Evolutionary conservation across 257 asterid species (phyloP).

Genomic region (Fraxinus excelsior): DNA sequence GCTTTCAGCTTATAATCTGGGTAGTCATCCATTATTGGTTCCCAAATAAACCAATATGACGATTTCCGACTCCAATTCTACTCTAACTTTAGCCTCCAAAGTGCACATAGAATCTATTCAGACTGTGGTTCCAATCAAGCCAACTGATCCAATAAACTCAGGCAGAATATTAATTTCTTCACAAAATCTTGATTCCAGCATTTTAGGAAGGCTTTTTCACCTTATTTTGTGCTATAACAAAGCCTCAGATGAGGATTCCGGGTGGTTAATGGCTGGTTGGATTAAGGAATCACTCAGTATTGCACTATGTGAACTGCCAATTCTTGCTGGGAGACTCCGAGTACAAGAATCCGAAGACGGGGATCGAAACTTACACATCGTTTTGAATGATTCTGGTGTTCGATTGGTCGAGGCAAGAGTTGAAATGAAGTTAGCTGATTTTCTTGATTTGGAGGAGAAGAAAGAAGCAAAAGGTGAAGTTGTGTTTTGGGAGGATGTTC

Average conservation of each 20-base stretch:
- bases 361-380: slow-evolving; percentile 35
- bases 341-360: slow-evolving; percentile 13
- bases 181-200: slow-evolving; percentile 16
- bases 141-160: slow-evolving; percentile 52
- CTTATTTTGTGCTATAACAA: slow-evolving; percentile 49
- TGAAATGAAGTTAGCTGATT: slow-evolving; percentile 41
- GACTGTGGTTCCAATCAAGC: slow-evolving; percentile 50
- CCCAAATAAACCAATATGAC: slow-evolving; percentile 27
- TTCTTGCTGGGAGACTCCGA: slow-evolving; percentile 62
- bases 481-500: slow-evolving; percentile 68
- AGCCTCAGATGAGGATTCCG: slow-evolving; percentile 43
- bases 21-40: not conserved
- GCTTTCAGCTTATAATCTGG: not conserved
- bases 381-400: slow-evolving; percentile 64
- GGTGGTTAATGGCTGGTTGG: slow-evolving; percentile 60
- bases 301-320: slow-evolving; percentile 52
- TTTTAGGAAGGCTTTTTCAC: slow-evolving; percentile 42
- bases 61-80: not conserved
- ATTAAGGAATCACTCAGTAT: slow-evolving; percentile 60
- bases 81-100: slow-evolving; percentile 19
- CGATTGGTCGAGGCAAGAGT: slow-evolving; percentile 56
- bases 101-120: slow-evolving; percentile 50
- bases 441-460: slow-evolving; percentile 40
- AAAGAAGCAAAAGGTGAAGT: slow-evolving; percentile 36
- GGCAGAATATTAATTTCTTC: slow-evolving; percentile 16